Evolutionary conservation across 2,329 filamentous ascomycete genomes (phyloP), one percentile per base, ranked within the genome.

Genomic region (Beauveria pseudobassiana): DNA sequence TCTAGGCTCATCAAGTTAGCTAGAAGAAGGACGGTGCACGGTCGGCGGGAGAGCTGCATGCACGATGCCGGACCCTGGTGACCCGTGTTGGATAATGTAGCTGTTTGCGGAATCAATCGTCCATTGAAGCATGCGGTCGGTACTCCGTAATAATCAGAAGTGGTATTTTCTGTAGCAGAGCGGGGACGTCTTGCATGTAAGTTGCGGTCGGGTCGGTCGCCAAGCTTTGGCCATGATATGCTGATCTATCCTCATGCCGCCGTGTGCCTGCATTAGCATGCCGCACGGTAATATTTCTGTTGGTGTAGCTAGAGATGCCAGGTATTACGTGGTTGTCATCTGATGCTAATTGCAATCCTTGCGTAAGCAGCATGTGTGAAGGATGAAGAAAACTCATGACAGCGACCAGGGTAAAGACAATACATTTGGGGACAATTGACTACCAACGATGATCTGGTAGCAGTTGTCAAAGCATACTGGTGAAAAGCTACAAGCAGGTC

Each of bases 261-360:
- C 56, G 56, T 58, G 56, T 49, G 43, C 56, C 46, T 59, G 56
- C 46, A 50, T 59, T 59, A 42, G 56, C 34, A 20, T 38, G 22
- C 12, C 34, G 12, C 34, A 38, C 12, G 5, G 34, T 38, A 38
- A 38, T 38, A 14, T 38, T 14, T 5, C 34, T 14, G 5, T 38
- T 14, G 34, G 34, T 38, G 34, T 38, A 38, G 12, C 12, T 38
- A 38, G 34, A 38, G 5, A 38, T 38, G 34, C 34, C 5, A 38
- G 34, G 34, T 10, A 10, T 26, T 10, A 38, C 34, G 34, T 38
- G 34, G 34, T 2, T 14, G 12, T 38, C 55, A 48, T 50, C 28
- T 14, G 8, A 8, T 40, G 10, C 28, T 38, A 45, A 50, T 18
- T 14, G 20, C 30, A 22, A 42, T 14, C 9, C 49, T 52, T 52